Conservation (phyloP, 768 basidiomycete genomes). For the Mycena polygramma region DNA sequence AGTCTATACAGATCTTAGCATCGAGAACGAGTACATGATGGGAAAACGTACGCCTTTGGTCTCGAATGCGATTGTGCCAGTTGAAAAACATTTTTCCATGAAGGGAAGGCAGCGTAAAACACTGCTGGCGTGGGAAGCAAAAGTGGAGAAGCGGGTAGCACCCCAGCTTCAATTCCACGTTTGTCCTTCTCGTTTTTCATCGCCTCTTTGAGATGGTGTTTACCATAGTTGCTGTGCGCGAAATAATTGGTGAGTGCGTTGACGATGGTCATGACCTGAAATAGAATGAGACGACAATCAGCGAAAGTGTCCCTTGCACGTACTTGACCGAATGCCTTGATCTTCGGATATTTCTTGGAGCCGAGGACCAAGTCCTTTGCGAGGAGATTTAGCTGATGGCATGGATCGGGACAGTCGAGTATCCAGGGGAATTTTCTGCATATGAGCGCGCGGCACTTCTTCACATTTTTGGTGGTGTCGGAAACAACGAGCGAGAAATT, state of each 20-base stretch:
- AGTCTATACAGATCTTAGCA: too few species aligned
- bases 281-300: not conserved
- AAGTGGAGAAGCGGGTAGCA: conserved; percentile 21
- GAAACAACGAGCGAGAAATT: conserved; percentile 30
- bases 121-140: conserved; percentile 8
- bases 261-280: conserved; percentile 20
- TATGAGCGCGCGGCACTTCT: conserved; percentile 27
- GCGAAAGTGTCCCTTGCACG: not conserved
- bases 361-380: conserved; percentile 32
- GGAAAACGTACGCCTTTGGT: not conserved
- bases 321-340: conserved; percentile 15
- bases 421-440: conserved; percentile 36
- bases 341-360: conserved; percentile 23
- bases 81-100: not conserved
- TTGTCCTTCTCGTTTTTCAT: conserved; percentile 4
- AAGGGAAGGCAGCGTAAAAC: conserved; percentile 13
- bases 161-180: conserved; percentile 14
- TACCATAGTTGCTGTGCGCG: conserved; percentile 29
- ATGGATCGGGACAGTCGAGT: conserved; percentile 34
- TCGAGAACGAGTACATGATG: too few species aligned
- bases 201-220: conserved; percentile 17
- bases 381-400: conserved; percentile 35
- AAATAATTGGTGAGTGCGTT: conserved; percentile 14
- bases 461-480: conserved; percentile 35
- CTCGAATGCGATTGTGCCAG: not conserved